phyloP scores from a whole-genome alignment of 352 stramenopile species.

The Pythium chondricola region DNA sequence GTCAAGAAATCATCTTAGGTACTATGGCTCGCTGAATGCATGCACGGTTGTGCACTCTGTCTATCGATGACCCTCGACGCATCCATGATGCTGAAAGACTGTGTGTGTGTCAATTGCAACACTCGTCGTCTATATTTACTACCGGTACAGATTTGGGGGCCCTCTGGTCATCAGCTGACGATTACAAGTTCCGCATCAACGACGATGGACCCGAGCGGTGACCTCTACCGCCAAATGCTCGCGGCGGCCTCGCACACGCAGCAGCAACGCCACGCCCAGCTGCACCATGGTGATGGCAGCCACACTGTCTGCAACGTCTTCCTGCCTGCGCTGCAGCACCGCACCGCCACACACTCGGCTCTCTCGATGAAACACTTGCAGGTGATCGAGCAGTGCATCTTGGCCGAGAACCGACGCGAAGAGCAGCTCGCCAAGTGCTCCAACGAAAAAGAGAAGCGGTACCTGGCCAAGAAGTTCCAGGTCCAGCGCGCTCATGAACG shows the following conservation, averaged over 20 bases:
- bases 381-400: slow-evolving; percentile 72
- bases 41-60: no score
- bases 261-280: slow-evolving; percentile 26
- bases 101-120: no score
- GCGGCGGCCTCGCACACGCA: slow-evolving; percentile 37
- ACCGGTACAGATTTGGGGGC: no score
- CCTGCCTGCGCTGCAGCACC: slow-evolving; percentile 39
- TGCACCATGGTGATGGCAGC: slow-evolving; percentile 25
- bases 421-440: slow-evolving; percentile 43
- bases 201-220: no score
- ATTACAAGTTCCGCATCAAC: no score
- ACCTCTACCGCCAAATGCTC: slow-evolving; percentile 42
- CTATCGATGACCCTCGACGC: no score
- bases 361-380: slow-evolving; percentile 46
- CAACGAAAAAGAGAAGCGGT: slow-evolving; percentile 36
- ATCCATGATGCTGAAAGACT: no score
- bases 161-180: no score
- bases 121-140: slow-evolving; percentile 2
- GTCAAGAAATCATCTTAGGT: slow-evolving; percentile 19
- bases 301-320: slow-evolving; percentile 56
- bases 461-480: slow-evolving; percentile 52
- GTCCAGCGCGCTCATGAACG: slow-evolving; percentile 45
- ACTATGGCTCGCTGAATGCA: no score
- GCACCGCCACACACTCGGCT: slow-evolving; percentile 18
- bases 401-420: slow-evolving; percentile 64